A percentile compares a stretch with the other conserved stretches of the same genome.
phyloP scores from a whole-genome alignment of 2,329 filamentous ascomycete species.

The Trichoderma polysporum region DNA sequence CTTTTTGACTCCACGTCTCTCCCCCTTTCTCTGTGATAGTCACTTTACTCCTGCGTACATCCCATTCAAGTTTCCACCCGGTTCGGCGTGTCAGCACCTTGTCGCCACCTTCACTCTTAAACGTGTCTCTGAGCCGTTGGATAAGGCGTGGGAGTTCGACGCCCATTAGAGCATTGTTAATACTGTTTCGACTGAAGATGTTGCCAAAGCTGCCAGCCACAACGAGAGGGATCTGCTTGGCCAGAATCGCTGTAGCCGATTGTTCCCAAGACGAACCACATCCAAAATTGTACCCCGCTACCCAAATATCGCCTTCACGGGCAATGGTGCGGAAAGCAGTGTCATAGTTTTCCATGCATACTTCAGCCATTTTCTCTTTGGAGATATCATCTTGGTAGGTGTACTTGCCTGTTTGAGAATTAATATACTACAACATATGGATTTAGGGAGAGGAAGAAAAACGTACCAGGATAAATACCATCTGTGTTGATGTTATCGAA shows the following conservation, averaged over 20 bases:
- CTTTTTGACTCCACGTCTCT: slow-evolving; percentile 72
- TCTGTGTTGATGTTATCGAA: slow-evolving; percentile 81
- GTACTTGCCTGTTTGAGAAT: slow-evolving; percentile 58
- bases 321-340: slow-evolving; percentile 63
- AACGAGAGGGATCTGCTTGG: slow-evolving; percentile 76
- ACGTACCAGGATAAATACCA: slow-evolving; percentile 74
- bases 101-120: slow-evolving; percentile 36
- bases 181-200: slow-evolving; percentile 74
- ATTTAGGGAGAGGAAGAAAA: background rate
- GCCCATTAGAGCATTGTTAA: slow-evolving; percentile 76
- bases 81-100: slow-evolving; percentile 69
- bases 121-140: slow-evolving; percentile 63
- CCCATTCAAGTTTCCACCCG: slow-evolving; percentile 82
- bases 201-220: slow-evolving; percentile 79
- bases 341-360: slow-evolving; percentile 96
- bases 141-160: slow-evolving; percentile 69
- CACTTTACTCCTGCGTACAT: slow-evolving; percentile 70
- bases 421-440: background rate
- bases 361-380: slow-evolving; percentile 76
- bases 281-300: slow-evolving; percentile 86
- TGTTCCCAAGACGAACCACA: slow-evolving; percentile 78
- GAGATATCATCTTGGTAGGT: slow-evolving; percentile 88
- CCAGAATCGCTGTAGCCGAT: slow-evolving; percentile 82
- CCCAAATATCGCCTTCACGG: slow-evolving; percentile 73
- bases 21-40: slow-evolving; percentile 69